Percentiles rank a stretch among this genome's conserved stretches.
These are phyloP conservation scores for Alnus rubra DNA, from an alignment of 306 rosid species.

Conservation along the genomic window DNA sequence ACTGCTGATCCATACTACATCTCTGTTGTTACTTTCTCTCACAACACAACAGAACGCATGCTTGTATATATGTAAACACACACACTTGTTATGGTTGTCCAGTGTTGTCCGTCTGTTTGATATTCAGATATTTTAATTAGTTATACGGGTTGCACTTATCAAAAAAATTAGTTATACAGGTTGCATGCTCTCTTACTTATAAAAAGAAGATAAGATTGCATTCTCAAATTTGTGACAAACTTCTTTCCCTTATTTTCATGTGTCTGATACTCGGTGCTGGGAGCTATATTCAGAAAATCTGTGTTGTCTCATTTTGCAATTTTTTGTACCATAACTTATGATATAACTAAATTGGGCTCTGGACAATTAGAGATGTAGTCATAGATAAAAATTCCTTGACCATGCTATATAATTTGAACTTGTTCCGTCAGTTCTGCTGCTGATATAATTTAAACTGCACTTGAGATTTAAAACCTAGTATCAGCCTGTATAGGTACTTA, in stretches of 20 bases:
- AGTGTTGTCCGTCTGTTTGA: not conserved
- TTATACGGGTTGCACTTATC: no score
- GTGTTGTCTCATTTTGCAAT: not conserved
- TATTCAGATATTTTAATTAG: no score
- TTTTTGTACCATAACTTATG: not conserved
- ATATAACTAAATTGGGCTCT: not conserved
- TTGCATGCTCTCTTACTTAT: no score
- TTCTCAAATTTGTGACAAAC: not conserved
- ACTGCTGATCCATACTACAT: not conserved
- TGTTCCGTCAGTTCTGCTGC: no score
- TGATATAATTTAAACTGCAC: no score
- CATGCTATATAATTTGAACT: no score
- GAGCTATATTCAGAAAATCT: not conserved
- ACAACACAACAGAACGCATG: not conserved
- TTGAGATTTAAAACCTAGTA: no score
- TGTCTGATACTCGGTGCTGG: not conserved
- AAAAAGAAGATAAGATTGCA: no score
- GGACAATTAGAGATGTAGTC: not conserved
- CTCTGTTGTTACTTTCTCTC: not conserved
- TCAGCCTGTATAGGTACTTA: no score
- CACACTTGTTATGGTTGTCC: not conserved
- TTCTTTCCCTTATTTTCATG: not conserved
- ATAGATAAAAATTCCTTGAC: not conserved
- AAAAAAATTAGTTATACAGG: no score
- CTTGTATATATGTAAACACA: not conserved